Conservation (phyloP, 2,329 filamentous ascomycete species). For the Neofusicoccum umdonicola region DNA sequence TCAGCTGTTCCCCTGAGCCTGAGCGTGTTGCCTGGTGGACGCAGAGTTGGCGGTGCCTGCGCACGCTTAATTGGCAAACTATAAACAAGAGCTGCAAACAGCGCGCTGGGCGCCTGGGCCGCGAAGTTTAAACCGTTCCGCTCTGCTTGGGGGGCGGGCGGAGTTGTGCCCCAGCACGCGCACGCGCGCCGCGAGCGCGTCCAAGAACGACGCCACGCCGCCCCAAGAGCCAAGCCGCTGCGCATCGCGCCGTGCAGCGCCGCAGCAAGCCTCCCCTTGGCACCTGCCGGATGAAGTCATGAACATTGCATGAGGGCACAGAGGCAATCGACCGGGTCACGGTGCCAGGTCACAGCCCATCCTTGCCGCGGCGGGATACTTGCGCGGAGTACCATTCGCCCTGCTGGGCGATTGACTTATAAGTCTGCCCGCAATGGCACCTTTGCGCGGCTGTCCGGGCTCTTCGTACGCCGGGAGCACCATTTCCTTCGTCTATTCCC, state of each 20-base stretch:
- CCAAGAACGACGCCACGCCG: not conserved
- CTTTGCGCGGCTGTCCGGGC: not conserved
- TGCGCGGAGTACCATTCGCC: not conserved
- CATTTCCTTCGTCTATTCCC: not conserved
- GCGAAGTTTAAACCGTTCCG: not conserved
- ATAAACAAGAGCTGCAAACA: not conserved
- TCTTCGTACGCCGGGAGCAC: not conserved
- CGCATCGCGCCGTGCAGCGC: not conserved
- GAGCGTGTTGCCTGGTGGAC: not conserved
- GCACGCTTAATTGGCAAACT: not conserved
- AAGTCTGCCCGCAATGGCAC: not conserved
- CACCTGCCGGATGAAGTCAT: slow-evolving; percentile 8
- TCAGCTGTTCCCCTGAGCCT: not conserved
- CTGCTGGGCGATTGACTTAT: not conserved
- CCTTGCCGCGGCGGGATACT: not conserved
- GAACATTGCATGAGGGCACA: slow-evolving; percentile 7
- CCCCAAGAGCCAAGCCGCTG: not conserved
- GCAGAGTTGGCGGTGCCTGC: not conserved
- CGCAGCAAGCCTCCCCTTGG: not conserved
- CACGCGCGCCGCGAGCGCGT: not conserved
- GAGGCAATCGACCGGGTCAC: not conserved
- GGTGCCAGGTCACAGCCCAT: not conserved
- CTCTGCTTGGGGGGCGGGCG: too few relatives aligned
- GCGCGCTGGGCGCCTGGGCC: not conserved
- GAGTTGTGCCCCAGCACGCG: not conserved